Percentiles rank a stretch among this genome's conserved stretches.
Conservation (phyloP, 306 rosid genomes). For the Medicago ruthenica region DNA sequence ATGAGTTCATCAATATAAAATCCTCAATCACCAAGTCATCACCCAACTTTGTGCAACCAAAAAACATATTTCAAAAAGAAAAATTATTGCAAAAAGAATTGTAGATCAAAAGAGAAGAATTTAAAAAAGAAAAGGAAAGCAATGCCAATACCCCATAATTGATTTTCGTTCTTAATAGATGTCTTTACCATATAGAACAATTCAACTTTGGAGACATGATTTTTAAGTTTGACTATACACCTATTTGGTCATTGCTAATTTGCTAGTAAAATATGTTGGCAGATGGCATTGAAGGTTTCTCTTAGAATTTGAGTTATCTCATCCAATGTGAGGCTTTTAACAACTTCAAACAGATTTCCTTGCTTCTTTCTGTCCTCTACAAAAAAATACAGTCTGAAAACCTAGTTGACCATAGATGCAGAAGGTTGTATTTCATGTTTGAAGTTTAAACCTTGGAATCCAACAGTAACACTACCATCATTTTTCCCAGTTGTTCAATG, state of each 20-base stretch:
- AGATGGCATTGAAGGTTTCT: not conserved
- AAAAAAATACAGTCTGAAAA: conserved; percentile 10
- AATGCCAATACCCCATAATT: conserved; percentile 3
- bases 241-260: conserved; percentile 1
- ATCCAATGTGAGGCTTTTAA: not conserved
- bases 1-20: conserved; percentile 2
- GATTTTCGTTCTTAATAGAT: not conserved
- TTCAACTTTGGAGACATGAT: not conserved
- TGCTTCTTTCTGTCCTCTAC: not conserved
- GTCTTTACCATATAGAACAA: conserved; percentile 1
- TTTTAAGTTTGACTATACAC: not conserved
- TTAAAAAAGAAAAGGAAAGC: not conserved
- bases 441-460: conserved; percentile 5
- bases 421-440: not conserved
- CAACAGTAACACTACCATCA: conserved; percentile 4
- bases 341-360: conserved; percentile 2
- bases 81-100: not conserved
- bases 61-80: not conserved
- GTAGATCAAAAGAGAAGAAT: not conserved
- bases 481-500: not conserved
- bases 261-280: conserved; percentile 6
- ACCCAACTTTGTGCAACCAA: not conserved
- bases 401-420: not conserved
- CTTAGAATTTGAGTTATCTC: not conserved
- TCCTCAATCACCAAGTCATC: conserved; percentile 11